Evolutionary conservation across 192 early-diverging fungal species (phyloP).

Genomic region (Coemansia sp.): DNA sequence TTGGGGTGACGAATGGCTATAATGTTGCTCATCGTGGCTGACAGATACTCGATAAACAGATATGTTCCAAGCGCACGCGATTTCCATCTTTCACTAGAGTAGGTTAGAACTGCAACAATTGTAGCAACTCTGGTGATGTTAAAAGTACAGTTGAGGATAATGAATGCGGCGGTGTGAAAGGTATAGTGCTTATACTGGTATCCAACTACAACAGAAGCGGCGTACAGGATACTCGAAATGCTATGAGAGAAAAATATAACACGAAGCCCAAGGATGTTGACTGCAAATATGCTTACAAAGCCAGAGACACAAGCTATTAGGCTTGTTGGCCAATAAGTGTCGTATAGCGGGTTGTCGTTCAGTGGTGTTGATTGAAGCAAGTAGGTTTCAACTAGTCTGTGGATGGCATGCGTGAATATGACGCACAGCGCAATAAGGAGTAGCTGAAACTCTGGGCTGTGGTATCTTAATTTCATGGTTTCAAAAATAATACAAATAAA

Average conservation of each 20-base stretch:
- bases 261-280: slow-evolving; percentile 32
- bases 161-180: slow-evolving; percentile 14
- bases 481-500: background rate
- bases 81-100: slow-evolving; percentile 44
- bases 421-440: slow-evolving; percentile 18
- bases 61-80: slow-evolving; percentile 25
- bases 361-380: slow-evolving; percentile 20
- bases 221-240: slow-evolving; percentile 22
- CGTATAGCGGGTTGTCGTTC: slow-evolving; percentile 30
- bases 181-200: slow-evolving; percentile 13
- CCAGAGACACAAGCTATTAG: slow-evolving; percentile 25
- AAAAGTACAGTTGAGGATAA: slow-evolving; percentile 20
- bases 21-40: slow-evolving; percentile 37
- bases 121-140: slow-evolving; percentile 37
- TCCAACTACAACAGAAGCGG: slow-evolving; percentile 23
- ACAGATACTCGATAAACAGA: slow-evolving; percentile 29
- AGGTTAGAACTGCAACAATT: slow-evolving; percentile 29
- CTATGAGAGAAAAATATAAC: slow-evolving; percentile 24
- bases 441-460: slow-evolving; percentile 29
- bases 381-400: slow-evolving; percentile 29
- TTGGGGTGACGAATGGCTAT: slow-evolving; percentile 16
- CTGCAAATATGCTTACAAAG: slow-evolving; percentile 28
- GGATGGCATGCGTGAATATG: slow-evolving; percentile 23
- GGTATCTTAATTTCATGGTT: slow-evolving; percentile 22
- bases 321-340: slow-evolving; percentile 34